Evolutionary conservation across 495 filamentous ascomycete genomes (phyloP).

Genomic region (Neurospora sp.): DNA sequence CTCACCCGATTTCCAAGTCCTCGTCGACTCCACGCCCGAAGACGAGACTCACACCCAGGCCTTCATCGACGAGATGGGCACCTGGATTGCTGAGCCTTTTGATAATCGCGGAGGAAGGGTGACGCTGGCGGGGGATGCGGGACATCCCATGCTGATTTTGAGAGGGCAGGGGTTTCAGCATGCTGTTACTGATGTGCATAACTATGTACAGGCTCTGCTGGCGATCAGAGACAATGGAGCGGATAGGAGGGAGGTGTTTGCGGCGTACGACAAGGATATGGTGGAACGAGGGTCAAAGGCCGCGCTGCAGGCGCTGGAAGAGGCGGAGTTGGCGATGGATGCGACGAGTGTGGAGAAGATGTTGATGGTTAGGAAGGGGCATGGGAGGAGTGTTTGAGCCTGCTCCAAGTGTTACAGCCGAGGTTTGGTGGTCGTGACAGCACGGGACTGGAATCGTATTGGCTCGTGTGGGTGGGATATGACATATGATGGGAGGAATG

Average conservation of each 20-base stretch:
- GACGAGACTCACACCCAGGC: conserved; percentile 7
- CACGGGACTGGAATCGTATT: background rate
- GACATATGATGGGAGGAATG: background rate
- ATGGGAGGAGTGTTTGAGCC: conserved; percentile 1
- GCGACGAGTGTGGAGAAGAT: conserved; percentile 9
- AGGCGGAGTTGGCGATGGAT: conserved; percentile 14
- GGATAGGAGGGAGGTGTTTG: conserved; percentile 17
- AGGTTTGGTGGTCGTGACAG: background rate
- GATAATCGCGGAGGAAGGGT: conserved; percentile 39
- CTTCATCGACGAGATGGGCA: conserved; percentile 24
- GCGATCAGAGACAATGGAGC: conserved; percentile 11
- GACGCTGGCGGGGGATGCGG: conserved; percentile 48
- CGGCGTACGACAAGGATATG: conserved; percentile 40
- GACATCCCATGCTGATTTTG: conserved; percentile 48
- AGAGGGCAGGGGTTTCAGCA: conserved; percentile 47
- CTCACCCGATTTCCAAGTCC: conserved; percentile 31
- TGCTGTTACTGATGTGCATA: conserved; percentile 33
- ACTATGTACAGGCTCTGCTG: conserved; percentile 27
- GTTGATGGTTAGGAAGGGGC: conserved; percentile 15
- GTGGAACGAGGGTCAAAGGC: conserved; percentile 36
- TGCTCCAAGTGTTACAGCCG: too few relatives aligned
- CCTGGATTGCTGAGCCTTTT: conserved; percentile 29
- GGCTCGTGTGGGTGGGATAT: background rate
- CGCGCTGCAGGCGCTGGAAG: conserved; percentile 17
- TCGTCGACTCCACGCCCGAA: conserved; percentile 33